These are phyloP conservation scores for Apiosordaria backusii DNA, from an alignment of 495 filamentous ascomycete species.

Conservation along the genomic window DNA sequence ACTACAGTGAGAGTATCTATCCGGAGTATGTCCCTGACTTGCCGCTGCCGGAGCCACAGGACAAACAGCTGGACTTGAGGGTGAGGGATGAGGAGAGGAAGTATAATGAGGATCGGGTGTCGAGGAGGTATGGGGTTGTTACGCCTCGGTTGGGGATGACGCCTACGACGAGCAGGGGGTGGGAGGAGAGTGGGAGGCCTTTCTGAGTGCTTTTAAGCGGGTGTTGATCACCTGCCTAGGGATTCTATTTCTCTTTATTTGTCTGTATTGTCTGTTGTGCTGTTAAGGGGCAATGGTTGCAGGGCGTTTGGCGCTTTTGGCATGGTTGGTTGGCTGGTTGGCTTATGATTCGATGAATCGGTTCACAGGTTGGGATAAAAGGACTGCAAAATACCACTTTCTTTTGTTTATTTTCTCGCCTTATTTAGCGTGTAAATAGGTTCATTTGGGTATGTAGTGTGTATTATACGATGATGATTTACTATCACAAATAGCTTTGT, in stretches of 20 bases:
- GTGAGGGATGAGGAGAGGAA: slow-evolving; percentile 7
- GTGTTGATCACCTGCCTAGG: not conserved
- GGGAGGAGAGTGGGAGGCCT: slow-evolving; percentile 18
- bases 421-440: too few relatives aligned
- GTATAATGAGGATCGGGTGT: slow-evolving; percentile 14
- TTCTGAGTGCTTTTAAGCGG: slow-evolving; percentile 9
- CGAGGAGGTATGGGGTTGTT: slow-evolving; percentile 18
- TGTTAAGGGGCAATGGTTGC: not conserved
- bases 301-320: not conserved
- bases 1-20: slow-evolving; percentile 34
- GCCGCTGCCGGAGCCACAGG: not conserved
- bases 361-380: too few relatives aligned
- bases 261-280: not conserved
- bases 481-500: too few relatives aligned
- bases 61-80: slow-evolving; percentile 3
- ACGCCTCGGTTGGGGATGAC: slow-evolving; percentile 16
- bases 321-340: not conserved
- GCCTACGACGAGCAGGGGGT: slow-evolving; percentile 13
- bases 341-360: not conserved
- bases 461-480: not conserved
- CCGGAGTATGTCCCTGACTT: slow-evolving; percentile 16
- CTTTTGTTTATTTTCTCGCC: not conserved
- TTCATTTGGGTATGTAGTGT: not conserved
- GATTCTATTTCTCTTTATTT: slow-evolving; percentile 7
- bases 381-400: not conserved